Percentiles rank a stretch among this genome's conserved stretches.
phyloP scores from a whole-genome alignment of 345 rosid genomes.

The Eucalyptus tenuipes region DNA sequence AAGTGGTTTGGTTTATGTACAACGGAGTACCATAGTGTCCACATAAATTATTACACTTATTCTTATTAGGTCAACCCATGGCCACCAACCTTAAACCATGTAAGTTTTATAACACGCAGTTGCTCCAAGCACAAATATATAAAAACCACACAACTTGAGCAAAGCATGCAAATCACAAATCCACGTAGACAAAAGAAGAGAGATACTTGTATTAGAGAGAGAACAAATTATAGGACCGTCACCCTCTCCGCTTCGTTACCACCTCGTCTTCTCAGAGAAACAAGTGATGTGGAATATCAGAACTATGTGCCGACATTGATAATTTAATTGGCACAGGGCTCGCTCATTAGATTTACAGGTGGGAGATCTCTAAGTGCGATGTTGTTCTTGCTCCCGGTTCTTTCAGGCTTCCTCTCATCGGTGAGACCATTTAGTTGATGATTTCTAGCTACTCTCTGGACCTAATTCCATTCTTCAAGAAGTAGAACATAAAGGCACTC shows the following conservation, averaged over 20 bases:
- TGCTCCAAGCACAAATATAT: neutral
- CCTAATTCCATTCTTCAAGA: slow-evolving; percentile 6
- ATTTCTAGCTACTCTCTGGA: slow-evolving; percentile 5
- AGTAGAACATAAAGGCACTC: slow-evolving; percentile 1
- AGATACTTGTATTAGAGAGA: neutral
- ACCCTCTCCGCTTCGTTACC: neutral
- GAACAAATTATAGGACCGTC: neutral
- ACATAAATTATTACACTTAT: neutral
- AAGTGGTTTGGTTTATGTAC: neutral
- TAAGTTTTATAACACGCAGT: neutral
- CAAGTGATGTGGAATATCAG: neutral
- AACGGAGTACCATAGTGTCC: neutral
- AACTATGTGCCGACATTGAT: neutral
- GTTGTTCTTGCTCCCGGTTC: slow-evolving; percentile 16
- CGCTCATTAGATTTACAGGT: neutral
- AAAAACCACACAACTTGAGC: neutral
- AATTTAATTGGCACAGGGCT: neutral
- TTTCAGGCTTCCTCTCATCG: slow-evolving; percentile 12
- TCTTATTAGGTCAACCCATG: neutral
- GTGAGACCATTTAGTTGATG: slow-evolving; percentile 7
- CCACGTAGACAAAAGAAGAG: neutral
- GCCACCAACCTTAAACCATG: neutral
- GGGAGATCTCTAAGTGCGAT: slow-evolving; percentile 1
- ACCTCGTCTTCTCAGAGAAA: neutral
- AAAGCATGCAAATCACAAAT: neutral